phyloP scores from a whole-genome alignment of 106 monocot species.

The Acanthochlamys bracteata region DNA sequence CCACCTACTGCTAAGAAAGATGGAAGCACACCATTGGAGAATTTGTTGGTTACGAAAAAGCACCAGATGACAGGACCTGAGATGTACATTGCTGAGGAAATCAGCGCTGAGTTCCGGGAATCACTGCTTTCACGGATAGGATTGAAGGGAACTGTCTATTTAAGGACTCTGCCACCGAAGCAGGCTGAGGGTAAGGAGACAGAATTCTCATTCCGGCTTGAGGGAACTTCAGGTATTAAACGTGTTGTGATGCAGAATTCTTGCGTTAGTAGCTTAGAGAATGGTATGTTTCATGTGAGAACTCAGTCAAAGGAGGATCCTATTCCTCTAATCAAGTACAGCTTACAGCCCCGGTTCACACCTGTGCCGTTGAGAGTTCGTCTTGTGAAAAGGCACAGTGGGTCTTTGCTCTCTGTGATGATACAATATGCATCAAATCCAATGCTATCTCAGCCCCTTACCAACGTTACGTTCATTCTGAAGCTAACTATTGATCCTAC shows the following conservation, averaged over 20 bases:
- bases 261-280: constrained; percentile 52
- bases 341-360: constrained; percentile 63
- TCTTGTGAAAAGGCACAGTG: constrained; percentile 74
- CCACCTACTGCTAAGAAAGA: constrained; percentile 21
- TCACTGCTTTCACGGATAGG: constrained; percentile 66
- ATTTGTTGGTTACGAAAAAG: constrained; percentile 58
- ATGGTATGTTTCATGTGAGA: constrained; percentile 77
- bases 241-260: constrained; percentile 67
- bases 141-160: constrained; percentile 65
- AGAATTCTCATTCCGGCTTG: constrained; percentile 79
- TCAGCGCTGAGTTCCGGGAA: constrained; percentile 88
- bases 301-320: constrained; percentile 59
- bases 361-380: constrained; percentile 82
- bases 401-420: constrained; percentile 84
- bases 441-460: constrained; percentile 42
- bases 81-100: constrained; percentile 75
- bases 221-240: constrained; percentile 63
- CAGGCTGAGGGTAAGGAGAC: constrained; percentile 71
- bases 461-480: constrained; percentile 71
- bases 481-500: constrained; percentile 90
- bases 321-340: constrained; percentile 70
- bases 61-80: constrained; percentile 71
- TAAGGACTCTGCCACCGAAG: constrained; percentile 67
- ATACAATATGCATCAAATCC: constrained; percentile 90
- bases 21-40: constrained; percentile 48